Evolutionary conservation across 441 rosid genomes (phyloP), one percentile per base, ranked within the genome.

Genomic region (Biscutella laevigata): DNA sequence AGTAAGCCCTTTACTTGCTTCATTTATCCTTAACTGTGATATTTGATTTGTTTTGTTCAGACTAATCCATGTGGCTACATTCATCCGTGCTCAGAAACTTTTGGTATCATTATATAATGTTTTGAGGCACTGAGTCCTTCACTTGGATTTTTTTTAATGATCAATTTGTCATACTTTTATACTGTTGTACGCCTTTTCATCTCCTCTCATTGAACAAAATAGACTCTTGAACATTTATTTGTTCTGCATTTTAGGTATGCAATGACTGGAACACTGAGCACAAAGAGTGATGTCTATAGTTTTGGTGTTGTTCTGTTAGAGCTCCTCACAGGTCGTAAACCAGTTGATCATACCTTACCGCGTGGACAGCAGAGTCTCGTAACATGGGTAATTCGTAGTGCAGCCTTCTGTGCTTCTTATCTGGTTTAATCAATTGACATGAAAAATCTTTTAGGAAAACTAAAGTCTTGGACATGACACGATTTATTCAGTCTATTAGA

Each of bases 281-380:
- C 71, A 32, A 82, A 82, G 71, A 77, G 85, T 63, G 85, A 79
- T 56, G 83, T 79, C 9, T 82, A 79, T 34, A 77, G 88, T 60
- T 82, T 82, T 25, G 81, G 81, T 1, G 81, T 82, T 46, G 73
- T 82, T 51, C 67, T 82, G 44, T 75, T 82, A 22, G 85, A 82
- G 66, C 83, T 79, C 43, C 61, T 77, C 68, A 82, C 88, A 14
- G 85, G 81, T 12, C 73, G 83, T 59, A 77, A 77, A 59, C 88
- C 77, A 22, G 78, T 82, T 20, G 85, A 82, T 66, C 81, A 70
- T 55, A 73, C 85, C 47, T 64, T 82, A 39, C 89, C 82, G 0
- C 77, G 78, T 42, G 77, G 77, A 26, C 85, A 75, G 64, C 89
- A 75, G 71, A 77, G 85, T 64, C 74, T 82, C 13, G 83, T 82